Evolutionary conservation across 768 basidiomycete species (phyloP).

Genomic region (Auriscalpium microsporum): DNA sequence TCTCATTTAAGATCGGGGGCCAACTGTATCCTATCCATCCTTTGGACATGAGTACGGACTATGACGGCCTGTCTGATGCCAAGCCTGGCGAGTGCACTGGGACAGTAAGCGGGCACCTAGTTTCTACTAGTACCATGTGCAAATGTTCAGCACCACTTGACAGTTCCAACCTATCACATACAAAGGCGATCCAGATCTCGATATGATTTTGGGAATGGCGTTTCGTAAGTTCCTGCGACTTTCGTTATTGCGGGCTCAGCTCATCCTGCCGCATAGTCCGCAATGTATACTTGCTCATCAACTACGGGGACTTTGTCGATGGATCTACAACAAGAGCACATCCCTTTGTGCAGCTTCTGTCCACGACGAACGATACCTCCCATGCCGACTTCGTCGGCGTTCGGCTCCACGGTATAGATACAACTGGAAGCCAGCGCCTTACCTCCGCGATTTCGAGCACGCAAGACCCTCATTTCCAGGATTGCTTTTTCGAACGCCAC

Average conservation of each 20-base stretch:
- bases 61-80: constrained; percentile 2
- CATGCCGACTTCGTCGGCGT: not conserved
- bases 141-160: not conserved
- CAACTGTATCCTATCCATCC: constrained; percentile 54
- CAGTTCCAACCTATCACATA: constrained; percentile 63
- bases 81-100: constrained; percentile 26
- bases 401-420: not conserved
- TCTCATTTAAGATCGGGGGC: constrained; percentile 56
- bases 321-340: constrained; percentile 26
- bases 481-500: not conserved
- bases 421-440: not conserved
- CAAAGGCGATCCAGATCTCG: constrained; percentile 42
- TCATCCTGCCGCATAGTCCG: constrained; percentile 35
- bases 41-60: constrained; percentile 38
- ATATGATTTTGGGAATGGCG: constrained; percentile 66
- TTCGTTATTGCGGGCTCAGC: not conserved
- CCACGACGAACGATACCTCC: not conserved
- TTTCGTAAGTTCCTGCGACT: constrained; percentile 37
- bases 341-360: not conserved
- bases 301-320: constrained; percentile 56
- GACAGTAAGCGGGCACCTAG: constrained; percentile 24
- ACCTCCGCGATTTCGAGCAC: too few species aligned
- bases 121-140: not conserved
- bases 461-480: too few species aligned
- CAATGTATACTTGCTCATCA: constrained; percentile 54